Evolutionary conservation across 2,329 filamentous ascomycete species (phyloP).

Genomic region (Arachnomyces sp.): DNA sequence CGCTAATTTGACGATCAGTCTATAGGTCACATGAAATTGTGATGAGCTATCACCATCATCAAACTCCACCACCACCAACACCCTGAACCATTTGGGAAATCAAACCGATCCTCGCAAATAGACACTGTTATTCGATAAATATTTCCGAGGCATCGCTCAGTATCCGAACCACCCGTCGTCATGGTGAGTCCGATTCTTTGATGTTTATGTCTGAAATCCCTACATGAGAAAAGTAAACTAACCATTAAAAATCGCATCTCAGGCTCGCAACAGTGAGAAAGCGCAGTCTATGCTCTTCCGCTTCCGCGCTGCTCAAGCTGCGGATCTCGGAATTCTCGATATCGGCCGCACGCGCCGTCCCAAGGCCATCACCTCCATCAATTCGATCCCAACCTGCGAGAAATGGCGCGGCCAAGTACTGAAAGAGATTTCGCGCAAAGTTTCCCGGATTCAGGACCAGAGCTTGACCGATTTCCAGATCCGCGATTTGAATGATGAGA

Average conservation of each 20-base stretch:
- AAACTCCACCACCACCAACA: no score
- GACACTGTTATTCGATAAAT: no score
- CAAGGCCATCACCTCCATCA: constrained; percentile 81
- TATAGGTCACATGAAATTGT: no score
- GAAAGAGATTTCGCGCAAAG: constrained; percentile 94
- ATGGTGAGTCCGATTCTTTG: constrained; percentile 20
- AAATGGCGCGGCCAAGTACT: constrained; percentile 98
- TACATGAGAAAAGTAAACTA: constrained; percentile 6
- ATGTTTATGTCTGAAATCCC: no score
- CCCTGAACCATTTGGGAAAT: no score
- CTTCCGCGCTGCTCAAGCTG: constrained; percentile 95
- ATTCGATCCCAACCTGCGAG: constrained; percentile 78
- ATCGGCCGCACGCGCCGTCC: constrained; percentile 81
- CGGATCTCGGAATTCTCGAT: constrained; percentile 93
- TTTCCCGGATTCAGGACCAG: constrained; percentile 87
- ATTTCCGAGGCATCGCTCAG: no score
- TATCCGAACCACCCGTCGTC: constrained; percentile 6
- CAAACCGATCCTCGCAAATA: no score
- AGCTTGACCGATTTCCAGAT: constrained; percentile 95
- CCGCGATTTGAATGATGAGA: constrained; percentile 95
- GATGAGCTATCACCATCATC: no score
- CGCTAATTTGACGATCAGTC: no score
- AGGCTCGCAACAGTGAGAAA: constrained; percentile 97
- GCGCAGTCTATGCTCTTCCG: constrained; percentile 99
- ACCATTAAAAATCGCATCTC: constrained; percentile 11